phyloP scores from a whole-genome alignment of 2,329 filamentous ascomycete species.

The Alternaria arborescens region DNA sequence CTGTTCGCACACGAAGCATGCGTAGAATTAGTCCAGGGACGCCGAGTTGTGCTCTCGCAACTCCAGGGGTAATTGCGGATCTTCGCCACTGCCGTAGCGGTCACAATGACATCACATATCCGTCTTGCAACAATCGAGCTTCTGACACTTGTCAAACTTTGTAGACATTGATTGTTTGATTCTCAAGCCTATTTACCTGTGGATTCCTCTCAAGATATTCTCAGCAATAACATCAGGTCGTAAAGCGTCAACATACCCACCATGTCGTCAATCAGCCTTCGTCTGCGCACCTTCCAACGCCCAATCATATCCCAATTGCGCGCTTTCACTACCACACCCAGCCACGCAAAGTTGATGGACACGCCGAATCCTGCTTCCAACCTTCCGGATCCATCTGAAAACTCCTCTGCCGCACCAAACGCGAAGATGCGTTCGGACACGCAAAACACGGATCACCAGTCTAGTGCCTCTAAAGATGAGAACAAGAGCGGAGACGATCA shows the following conservation, averaged over 20 bases:
- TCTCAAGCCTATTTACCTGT: not conserved
- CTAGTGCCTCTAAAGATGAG: conserved; percentile 41
- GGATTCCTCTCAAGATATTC: not conserved
- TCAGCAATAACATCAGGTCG: no score
- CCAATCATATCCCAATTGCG: not conserved
- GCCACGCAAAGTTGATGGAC: conserved; percentile 26
- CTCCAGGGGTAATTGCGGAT: not conserved
- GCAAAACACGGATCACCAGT: conserved; percentile 42
- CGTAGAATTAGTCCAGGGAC: not conserved
- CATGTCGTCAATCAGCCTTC: conserved; percentile 1
- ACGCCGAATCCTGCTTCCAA: conserved; percentile 28
- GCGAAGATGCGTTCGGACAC: conserved; percentile 33
- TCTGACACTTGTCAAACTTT: not conserved
- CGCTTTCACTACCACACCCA: conserved; percentile 19
- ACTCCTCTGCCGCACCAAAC: conserved; percentile 35
- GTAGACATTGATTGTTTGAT: not conserved
- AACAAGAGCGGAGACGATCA: conserved; percentile 44
- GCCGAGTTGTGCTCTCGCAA: not conserved
- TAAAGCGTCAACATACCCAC: not conserved
- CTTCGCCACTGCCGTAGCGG: conserved; percentile 6
- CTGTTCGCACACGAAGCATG: not conserved
- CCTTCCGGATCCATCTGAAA: conserved; percentile 26
- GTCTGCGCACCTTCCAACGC: conserved; percentile 12
- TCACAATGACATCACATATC: conserved; percentile 20
- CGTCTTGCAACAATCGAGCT: not conserved